Evolutionary conservation across 768 basidiomycete species (phyloP).

Genomic region (Lactarius vividus): DNA sequence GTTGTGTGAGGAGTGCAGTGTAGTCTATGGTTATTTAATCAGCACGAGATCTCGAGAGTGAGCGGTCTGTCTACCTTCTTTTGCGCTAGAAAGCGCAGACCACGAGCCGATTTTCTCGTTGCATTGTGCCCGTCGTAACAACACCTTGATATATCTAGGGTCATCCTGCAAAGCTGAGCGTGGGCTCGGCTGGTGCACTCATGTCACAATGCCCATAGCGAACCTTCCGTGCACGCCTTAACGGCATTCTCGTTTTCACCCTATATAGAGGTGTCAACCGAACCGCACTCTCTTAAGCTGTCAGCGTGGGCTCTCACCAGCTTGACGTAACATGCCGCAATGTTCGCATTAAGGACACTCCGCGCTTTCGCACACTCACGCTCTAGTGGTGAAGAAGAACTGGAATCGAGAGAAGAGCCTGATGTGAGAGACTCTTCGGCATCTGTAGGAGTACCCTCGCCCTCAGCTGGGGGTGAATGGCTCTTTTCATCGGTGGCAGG

Average conservation of each 20-base stretch:
- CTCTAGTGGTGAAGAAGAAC: conserved; percentile 36
- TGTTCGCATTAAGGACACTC: conserved; percentile 80
- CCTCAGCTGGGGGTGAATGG: conserved; percentile 5
- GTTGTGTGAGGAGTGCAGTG: conserved; percentile 59
- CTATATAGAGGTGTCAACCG: not conserved
- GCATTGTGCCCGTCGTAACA: conserved; percentile 83
- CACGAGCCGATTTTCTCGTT: conserved; percentile 81
- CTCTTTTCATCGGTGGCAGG: conserved; percentile 30
- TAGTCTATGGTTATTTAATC: conserved; percentile 57
- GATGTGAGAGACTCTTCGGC: conserved; percentile 24
- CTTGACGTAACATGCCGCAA: conserved; percentile 81
- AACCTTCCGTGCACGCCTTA: conserved; percentile 29
- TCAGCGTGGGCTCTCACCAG: conserved; percentile 47
- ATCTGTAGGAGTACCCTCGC: conserved; percentile 30
- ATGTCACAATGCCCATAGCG: not conserved
- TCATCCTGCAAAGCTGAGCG: conserved; percentile 80
- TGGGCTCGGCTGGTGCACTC: conserved; percentile 9
- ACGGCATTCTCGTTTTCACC: conserved; percentile 26
- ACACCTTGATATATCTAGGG: conserved; percentile 79
- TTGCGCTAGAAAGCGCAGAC: conserved; percentile 76
- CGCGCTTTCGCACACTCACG: conserved; percentile 54
- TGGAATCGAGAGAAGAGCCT: conserved; percentile 28
- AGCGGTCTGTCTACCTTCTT: conserved; percentile 63
- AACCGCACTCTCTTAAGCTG: not conserved
- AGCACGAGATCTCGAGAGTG: not conserved